Evolutionary conservation across 345 rosid species (phyloP).

Genomic region (Euphorbia lathyris): DNA sequence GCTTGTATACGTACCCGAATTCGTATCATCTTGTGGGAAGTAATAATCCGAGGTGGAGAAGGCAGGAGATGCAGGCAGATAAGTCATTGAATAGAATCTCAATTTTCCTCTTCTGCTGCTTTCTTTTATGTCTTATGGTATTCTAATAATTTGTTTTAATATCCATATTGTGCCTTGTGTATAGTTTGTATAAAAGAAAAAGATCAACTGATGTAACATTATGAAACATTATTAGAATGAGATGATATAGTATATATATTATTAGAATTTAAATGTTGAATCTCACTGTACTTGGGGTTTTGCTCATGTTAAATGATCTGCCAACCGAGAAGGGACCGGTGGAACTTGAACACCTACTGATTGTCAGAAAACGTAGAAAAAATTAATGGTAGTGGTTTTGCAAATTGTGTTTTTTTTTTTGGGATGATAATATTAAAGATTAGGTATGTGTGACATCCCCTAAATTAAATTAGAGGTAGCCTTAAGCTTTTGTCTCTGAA

Average conservation of each 20-base stretch:
- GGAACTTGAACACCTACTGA: too few species aligned
- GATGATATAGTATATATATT: background rate
- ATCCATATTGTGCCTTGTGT: background rate
- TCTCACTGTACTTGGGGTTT: background rate
- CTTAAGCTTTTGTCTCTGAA: background rate
- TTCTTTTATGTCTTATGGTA: conserved; percentile 74
- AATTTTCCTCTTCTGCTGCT: conserved; percentile 75
- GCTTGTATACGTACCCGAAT: conserved; percentile 44
- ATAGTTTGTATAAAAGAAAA: conserved; percentile 3
- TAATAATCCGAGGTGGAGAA: conserved; percentile 52
- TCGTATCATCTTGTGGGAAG: conserved; percentile 37
- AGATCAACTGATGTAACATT: background rate
- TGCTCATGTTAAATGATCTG: too few species aligned
- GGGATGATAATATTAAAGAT: too few species aligned
- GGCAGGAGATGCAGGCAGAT: conserved; percentile 65
- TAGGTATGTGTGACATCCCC: too few species aligned
- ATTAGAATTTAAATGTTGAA: background rate
- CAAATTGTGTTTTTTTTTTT: too few species aligned
- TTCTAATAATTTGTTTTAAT: conserved; percentile 40
- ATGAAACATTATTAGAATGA: background rate
- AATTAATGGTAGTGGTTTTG: too few species aligned
- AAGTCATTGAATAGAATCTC: conserved; percentile 76
- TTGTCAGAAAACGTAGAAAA: too few species aligned
- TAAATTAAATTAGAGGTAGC: background rate
- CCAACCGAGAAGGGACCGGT: too few species aligned